phyloP scores from a whole-genome alignment of 495 filamentous ascomycete species.

The Lasiosphaeris hirsuta region DNA sequence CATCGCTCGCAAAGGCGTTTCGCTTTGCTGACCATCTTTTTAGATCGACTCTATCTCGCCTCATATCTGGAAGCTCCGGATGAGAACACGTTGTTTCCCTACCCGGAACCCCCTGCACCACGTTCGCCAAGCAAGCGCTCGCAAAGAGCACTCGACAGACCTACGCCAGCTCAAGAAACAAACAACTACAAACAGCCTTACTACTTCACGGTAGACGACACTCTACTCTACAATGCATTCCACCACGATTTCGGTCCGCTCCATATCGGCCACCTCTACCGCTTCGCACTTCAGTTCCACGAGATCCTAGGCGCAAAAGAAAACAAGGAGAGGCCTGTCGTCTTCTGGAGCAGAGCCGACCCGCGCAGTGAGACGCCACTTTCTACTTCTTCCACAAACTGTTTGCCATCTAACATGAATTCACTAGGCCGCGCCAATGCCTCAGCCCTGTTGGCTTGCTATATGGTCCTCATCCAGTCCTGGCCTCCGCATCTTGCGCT shows the following conservation, averaged over 20 bases:
- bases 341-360: slow-evolving; percentile 92
- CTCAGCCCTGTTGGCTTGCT: slow-evolving; percentile 90
- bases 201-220: slow-evolving; percentile 95
- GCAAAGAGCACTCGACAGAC: slow-evolving; percentile 57
- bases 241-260: slow-evolving; percentile 97
- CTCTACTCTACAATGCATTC: slow-evolving; percentile 93
- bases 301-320: slow-evolving; percentile 85
- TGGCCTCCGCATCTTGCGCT: slow-evolving; percentile 99
- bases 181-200: slow-evolving; percentile 57
- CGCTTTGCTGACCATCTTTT: slow-evolving; percentile 33
- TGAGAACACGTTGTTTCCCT: slow-evolving; percentile 82
- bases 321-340: slow-evolving; percentile 75
- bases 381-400: background rate
- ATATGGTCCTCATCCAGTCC: slow-evolving; percentile 97
- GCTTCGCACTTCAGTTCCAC: slow-evolving; percentile 92
- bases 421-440: slow-evolving; percentile 79
- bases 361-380: slow-evolving; percentile 64
- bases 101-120: slow-evolving; percentile 53
- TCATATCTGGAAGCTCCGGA: slow-evolving; percentile 82
- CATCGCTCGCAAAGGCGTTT: background rate
- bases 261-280: slow-evolving; percentile 94
- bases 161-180: slow-evolving; percentile 38
- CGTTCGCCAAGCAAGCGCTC: slow-evolving; percentile 71
- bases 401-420: slow-evolving; percentile 19
- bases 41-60: slow-evolving; percentile 93